Evolutionary conservation across 2,329 filamentous ascomycete genomes (phyloP).

Genomic region (Calonectria crousiana): DNA sequence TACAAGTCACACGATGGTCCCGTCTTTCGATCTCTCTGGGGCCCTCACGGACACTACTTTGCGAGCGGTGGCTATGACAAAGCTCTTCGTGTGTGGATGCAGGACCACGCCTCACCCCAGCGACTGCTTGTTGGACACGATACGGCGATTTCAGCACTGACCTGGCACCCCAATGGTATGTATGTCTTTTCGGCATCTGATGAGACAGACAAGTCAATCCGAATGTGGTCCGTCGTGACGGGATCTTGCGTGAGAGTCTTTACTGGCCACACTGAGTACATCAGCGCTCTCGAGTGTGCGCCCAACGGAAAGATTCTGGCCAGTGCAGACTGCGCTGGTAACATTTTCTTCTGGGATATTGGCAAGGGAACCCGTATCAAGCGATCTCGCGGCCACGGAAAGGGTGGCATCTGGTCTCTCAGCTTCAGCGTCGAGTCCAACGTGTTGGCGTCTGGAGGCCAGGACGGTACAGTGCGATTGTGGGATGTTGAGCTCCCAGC

Average conservation of each 20-base stretch:
- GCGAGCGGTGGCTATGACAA: constrained; percentile 89
- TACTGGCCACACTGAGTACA: constrained; percentile 88
- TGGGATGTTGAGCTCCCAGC: constrained; percentile 89
- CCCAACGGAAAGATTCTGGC: constrained; percentile 92
- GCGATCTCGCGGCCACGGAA: constrained; percentile 92
- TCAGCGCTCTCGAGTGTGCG: constrained; percentile 86
- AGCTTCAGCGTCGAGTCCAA: constrained; percentile 95
- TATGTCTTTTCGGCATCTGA: constrained; percentile 95
- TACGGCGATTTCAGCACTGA: constrained; percentile 88
- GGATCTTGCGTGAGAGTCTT: constrained; percentile 92
- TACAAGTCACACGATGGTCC: constrained; percentile 95
- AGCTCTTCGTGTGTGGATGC: constrained; percentile 90
- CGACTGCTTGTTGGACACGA: constrained; percentile 94
- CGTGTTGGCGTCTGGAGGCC: constrained; percentile 88
- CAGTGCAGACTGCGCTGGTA: constrained; percentile 87
- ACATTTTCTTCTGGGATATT: constrained; percentile 95
- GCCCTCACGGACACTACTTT: constrained; percentile 96
- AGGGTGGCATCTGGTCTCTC: constrained; percentile 92
- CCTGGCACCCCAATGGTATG: constrained; percentile 93
- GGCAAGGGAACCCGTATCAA: constrained; percentile 89
- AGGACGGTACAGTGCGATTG: constrained; percentile 91
- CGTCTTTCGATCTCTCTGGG: constrained; percentile 89
- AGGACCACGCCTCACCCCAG: constrained; percentile 90
- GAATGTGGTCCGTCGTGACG: constrained; percentile 96
- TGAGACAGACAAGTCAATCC: constrained; percentile 86